Percentiles rank a stretch among this genome's conserved stretches.
Conservation (phyloP, 192 early-diverging fungal genomes). For the Coemansia sp. region DNA sequence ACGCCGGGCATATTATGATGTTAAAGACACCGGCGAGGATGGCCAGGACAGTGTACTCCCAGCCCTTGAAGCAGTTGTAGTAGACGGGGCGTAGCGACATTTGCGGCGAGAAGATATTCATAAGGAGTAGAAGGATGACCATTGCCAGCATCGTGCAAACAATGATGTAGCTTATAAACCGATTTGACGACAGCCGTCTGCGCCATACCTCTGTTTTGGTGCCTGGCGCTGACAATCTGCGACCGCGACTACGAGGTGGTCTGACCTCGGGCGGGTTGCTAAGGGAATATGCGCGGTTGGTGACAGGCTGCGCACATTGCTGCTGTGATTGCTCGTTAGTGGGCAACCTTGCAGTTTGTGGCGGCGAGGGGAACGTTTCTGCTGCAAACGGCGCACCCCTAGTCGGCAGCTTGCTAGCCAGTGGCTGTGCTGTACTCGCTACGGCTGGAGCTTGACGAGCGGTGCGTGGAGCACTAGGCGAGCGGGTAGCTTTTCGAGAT, state of each 20-base stretch:
- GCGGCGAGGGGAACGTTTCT: neutral
- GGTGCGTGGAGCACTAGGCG: neutral
- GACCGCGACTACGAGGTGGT: neutral
- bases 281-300: neutral
- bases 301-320: neutral
- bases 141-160: neutral
- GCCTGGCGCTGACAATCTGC: neutral
- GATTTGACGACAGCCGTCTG: constrained; percentile 8
- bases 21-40: neutral
- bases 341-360: neutral
- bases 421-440: neutral
- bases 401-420: neutral
- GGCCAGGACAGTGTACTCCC: constrained; percentile 8
- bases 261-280: neutral
- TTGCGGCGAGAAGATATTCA: constrained; percentile 19
- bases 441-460: neutral
- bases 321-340: neutral
- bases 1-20: constrained; percentile 5
- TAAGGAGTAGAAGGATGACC: constrained; percentile 3
- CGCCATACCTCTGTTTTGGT: neutral
- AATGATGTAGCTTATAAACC: constrained; percentile 12
- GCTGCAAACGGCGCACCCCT: neutral
- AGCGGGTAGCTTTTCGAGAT: neutral
- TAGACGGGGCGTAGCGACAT: constrained; percentile 19
- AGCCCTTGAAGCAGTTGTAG: constrained; percentile 23